Base-by-base conservation (phyloP, 1,284 basidiomycete genomes). In the Ustilago cynodontis region DNA sequence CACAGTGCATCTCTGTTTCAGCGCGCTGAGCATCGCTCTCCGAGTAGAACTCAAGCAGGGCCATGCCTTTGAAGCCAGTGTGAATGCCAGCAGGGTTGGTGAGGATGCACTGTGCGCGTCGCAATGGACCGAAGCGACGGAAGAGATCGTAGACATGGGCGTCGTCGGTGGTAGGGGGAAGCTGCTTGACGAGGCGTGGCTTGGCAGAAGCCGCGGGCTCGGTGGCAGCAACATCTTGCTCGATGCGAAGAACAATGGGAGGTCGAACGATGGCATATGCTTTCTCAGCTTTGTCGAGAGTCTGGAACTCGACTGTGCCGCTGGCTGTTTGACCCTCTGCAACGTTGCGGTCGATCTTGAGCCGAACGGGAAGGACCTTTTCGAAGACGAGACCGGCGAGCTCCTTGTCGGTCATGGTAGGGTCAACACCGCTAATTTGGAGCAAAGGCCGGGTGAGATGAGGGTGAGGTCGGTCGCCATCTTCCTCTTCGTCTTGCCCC, bases 41-140 rank as follows among this genome's bases (percentile, higher is more conserved):
- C 47, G 41, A 45, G 62, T 77, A 82, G 65, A 52, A 84, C 18
- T 78, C 71, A 54, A 82, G 39, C n/a, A 60, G 16, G 13, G 80
- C 82, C 74, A 74, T 82, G 24, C 82, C 82, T 26, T 76, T 70
- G 78, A 82, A 82, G 65, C 81, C 82, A 24, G 80, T 80, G 54
- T 78, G 71, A 20, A 78, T 59, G 59, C 82, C 82, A 2, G 72
- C 54, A 10, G 76, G 71, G 52, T 78, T 82, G 47, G 76, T 77
- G 31, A 80, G 68, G 45, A 84, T 60, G 53, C 81, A 68, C n/a
- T 73, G 64, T 1, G 79, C 77, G 13, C 73, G 66, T 41, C 54
- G 65, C 7, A 84, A 65, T 8, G 82, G 75, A 5, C 82, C 82
- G 52, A 68, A 84, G 22, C 65, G 76, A 24, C 82, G 71, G 59